These are phyloP conservation scores for Omphalotus guepiniiformis DNA, from an alignment of 768 basidiomycete genomes.

Conservation along the genomic window DNA sequence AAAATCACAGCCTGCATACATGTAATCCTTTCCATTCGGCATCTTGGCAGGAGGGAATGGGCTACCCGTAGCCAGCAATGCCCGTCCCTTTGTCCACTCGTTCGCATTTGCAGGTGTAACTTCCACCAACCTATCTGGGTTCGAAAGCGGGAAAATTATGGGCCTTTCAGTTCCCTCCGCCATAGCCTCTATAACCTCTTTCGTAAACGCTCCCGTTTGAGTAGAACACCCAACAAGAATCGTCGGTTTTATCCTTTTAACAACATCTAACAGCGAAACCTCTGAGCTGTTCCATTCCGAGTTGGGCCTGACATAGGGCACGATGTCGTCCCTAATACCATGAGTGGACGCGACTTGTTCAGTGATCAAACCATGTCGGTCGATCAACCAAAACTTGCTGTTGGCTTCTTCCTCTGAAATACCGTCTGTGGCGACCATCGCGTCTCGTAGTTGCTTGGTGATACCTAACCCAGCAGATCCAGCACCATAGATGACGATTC, in stretches of 20 bases:
- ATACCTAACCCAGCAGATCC: constrained; percentile 85
- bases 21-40: constrained; percentile 60
- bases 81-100: constrained; percentile 77
- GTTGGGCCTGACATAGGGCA: constrained; percentile 54
- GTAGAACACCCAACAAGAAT: constrained; percentile 85
- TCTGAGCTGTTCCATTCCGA: constrained; percentile 51
- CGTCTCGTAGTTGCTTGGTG: constrained; percentile 69
- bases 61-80: constrained; percentile 79
- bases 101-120: constrained; percentile 66
- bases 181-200: constrained; percentile 70
- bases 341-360: constrained; percentile 36
- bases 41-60: constrained; percentile 75
- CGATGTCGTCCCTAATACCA: constrained; percentile 42
- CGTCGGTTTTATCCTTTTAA: constrained; percentile 72
- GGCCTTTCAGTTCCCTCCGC: constrained; percentile 64
- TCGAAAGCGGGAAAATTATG: constrained; percentile 81
- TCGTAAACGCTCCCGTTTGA: constrained; percentile 69
- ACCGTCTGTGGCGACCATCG: constrained; percentile 55
- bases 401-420: constrained; percentile 56
- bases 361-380: constrained; percentile 61
- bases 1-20: constrained; percentile 38
- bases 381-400: constrained; percentile 66
- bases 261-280: constrained; percentile 60
- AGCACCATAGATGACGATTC: constrained; percentile 75
- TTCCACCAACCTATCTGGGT: constrained; percentile 76